Evolutionary conservation across 2,329 filamentous ascomycete genomes (phyloP), one percentile per base, ranked within the genome.

Genomic region (Blastomyces emzantsi): DNA sequence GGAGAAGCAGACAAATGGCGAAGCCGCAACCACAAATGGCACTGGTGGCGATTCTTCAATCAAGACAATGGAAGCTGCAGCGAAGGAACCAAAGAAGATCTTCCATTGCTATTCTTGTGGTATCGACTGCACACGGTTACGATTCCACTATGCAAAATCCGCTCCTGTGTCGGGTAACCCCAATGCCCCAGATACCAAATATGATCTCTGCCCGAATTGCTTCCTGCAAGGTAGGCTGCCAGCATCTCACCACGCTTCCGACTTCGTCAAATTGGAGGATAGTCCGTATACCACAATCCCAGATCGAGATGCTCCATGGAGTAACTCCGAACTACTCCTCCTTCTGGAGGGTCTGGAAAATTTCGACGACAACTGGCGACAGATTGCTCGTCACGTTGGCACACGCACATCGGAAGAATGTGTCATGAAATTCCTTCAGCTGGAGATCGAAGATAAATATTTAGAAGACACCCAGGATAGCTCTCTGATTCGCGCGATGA

Each of bases 381-480:
- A 90, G 70, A 92, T 99, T 68, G 88, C 95, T 1, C 91, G 93
- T 67, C 90, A 97, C 72, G 94, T 99, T 54, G 90, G 90, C 59
- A 95, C 91, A 2, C 87, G 93, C 65, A 96, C 92, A 1, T 85
- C 91, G 62, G 95, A 99, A 75, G 93, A 99, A 78, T 99, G 94
- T 74, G 93, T 97, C 19, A 83, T 97, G 70, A 94, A 97, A 74
- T 99, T 99, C 80, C 77, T 99, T 67, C 92, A 97, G 73, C 82
- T 99, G 45, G 93, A 97, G 69, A 99, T 99, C 66, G 94, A 97
- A 75, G 93, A 97, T 79, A 95, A 96, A 75, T 99, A 97, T 72
- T 81, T 97, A 11, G 92, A 97, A 70, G 86, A 90, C 8, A 87
- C 93, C 70, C 81, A 83, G 8, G 76, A 79, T 54, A 58, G 82